Conservation (phyloP, 2,329 filamentous ascomycete genomes). For the Chaetothyriales sp. region DNA sequence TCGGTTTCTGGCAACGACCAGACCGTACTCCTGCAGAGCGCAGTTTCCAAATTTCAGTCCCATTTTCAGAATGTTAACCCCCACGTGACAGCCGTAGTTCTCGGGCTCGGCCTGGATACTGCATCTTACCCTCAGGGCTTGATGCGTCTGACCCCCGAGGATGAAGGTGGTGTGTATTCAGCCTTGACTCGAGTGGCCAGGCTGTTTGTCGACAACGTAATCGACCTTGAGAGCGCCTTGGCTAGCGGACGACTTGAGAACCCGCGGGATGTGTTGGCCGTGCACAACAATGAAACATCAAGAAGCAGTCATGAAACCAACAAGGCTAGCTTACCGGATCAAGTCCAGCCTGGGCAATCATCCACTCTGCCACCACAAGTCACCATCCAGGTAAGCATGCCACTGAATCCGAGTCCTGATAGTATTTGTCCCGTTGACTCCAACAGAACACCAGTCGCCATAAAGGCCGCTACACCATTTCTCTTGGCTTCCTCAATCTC, state of each 20-base stretch:
- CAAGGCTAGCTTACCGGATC: neutral
- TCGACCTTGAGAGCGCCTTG: neutral
- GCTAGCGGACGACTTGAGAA: neutral
- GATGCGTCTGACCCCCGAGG: neutral
- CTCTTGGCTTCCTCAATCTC: constrained; percentile 31
- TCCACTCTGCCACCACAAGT: neutral
- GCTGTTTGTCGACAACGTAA: neutral
- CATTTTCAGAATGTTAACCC: neutral
- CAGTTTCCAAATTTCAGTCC: neutral
- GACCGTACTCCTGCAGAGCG: neutral
- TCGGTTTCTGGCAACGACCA: neutral
- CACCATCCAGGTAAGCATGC: neutral
- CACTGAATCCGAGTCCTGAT: neutral
- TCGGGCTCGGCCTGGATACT: neutral
- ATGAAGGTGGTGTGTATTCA: neutral
- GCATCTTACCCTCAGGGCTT: neutral
- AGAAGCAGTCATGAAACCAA: neutral
- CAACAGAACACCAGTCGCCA: neutral
- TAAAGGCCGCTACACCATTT: constrained; percentile 11
- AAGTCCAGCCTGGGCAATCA: neutral
- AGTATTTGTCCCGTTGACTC: neutral
- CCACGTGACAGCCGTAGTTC: neutral
- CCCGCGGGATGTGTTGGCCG: neutral
- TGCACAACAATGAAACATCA: neutral
- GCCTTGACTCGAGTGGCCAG: neutral